Evolutionary conservation across 257 asterid species (phyloP), one percentile per base, ranked within the genome.

Genomic region (Nicotiana tabacum): DNA sequence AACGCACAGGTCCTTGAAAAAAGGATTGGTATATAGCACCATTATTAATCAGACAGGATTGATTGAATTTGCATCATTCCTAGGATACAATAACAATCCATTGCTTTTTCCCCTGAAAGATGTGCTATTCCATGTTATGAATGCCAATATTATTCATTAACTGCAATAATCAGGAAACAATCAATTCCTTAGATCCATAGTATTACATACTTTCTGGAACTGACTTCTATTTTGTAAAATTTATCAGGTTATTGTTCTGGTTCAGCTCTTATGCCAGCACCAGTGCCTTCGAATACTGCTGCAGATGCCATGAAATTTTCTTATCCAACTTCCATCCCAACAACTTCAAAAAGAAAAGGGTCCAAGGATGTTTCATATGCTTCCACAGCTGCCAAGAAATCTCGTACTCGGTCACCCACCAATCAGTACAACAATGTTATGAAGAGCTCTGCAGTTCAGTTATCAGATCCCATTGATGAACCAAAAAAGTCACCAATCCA

Each of bases 161-260:
- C 51, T 46, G 39, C 15, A 48, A 27, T 57, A 13, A 74, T 76
- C 46, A 76, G 43, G 29, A 29, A 58, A 15, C 27, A 27, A 27
- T 29, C 9, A 6, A 6, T 74, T 48, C 18, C 79, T 21, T 48
- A 48, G 39, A 46, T 18, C 39, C 56, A 51, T 72, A 4, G 4
- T 13, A 48, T 76, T 76, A 76, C 29, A 76, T 6, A 4, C 53
- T 15, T 3, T 15, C 33, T 10, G 9, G 46, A 4, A 27, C 43
- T 51, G 46, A 51, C 80, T 6, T 76, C 29, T 24, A 76, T 29
- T 24, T 76, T 76, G 3, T 51, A 60, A 76, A 51, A 27, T 76
- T 77, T 62, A 77, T 81, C 94, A 96, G 98, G 97, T 77, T 68
- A 77, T 84, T 77, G 78, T 85, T 84, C 93, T 9, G 82, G 88